Evolutionary conservation across 352 stramenopile species (phyloP).

Genomic region (Achlya hypogyna): DNA sequence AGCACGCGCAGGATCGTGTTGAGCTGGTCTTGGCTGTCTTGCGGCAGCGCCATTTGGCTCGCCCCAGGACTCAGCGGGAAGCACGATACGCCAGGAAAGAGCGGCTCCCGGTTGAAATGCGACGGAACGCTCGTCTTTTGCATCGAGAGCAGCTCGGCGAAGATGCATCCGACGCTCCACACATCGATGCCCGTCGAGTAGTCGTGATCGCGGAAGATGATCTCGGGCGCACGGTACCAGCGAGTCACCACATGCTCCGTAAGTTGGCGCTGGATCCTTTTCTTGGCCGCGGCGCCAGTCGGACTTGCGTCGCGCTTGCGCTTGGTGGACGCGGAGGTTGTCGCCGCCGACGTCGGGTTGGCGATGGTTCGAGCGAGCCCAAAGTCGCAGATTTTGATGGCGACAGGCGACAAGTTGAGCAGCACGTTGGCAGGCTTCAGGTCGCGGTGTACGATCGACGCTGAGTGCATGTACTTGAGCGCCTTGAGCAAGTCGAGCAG

Average conservation of each 20-base stretch:
- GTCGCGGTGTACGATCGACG: slow-evolving; percentile 83
- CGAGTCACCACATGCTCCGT: slow-evolving; percentile 93
- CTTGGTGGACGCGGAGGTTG: slow-evolving; percentile 33
- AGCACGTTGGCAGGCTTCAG: slow-evolving; percentile 84
- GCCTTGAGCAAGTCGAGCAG: slow-evolving; percentile 77
- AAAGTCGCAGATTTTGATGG: slow-evolving; percentile 85
- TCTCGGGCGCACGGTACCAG: slow-evolving; percentile 93
- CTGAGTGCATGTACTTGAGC: slow-evolving; percentile 86
- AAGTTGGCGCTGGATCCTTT: slow-evolving; percentile 83
- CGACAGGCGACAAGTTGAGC: slow-evolving; percentile 75
- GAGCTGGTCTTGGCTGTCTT: slow-evolving; percentile 78
- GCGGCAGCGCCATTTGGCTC: slow-evolving; percentile 59
- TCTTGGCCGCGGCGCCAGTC: slow-evolving; percentile 30
- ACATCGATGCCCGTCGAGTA: slow-evolving; percentile 84
- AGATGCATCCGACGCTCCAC: slow-evolving; percentile 92
- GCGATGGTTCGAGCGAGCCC: slow-evolving; percentile 64
- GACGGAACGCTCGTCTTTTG: slow-evolving; percentile 92
- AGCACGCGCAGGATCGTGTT: slow-evolving; percentile 85
- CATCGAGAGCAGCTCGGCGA: slow-evolving; percentile 93
- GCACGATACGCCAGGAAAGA: slow-evolving; percentile 92
- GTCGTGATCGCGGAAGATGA: slow-evolving; percentile 88
- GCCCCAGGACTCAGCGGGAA: slow-evolving; percentile 73
- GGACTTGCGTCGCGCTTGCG: slow-evolving; percentile 36
- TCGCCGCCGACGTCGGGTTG: slow-evolving; percentile 33
- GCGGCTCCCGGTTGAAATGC: slow-evolving; percentile 89